phyloP scores from a whole-genome alignment of 2,329 filamentous ascomycete genomes.

The Colletotrichum lupini region DNA sequence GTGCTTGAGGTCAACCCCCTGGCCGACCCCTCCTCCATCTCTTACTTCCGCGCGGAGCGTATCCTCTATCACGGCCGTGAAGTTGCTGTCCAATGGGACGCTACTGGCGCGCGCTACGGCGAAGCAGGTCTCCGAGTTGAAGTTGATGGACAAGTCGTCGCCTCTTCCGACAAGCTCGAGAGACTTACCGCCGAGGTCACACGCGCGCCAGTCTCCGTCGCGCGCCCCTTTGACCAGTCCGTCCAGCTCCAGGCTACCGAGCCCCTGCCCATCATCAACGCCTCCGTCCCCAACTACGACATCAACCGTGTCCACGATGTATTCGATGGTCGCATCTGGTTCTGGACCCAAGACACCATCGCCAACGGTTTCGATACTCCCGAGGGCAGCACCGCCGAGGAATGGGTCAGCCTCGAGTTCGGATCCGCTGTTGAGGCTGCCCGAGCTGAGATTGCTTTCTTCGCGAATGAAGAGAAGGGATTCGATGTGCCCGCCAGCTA shows the following conservation, averaged over 20 bases:
- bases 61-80: conserved; percentile 54
- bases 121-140: conserved; percentile 50
- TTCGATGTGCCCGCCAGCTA: conserved; percentile 18
- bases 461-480: conserved; percentile 14
- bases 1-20: conserved; percentile 51
- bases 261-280: conserved; percentile 3
- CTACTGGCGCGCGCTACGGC: conserved; percentile 49
- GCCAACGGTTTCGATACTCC: conserved; percentile 13
- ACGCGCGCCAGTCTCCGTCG: not conserved
- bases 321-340: conserved; percentile 20
- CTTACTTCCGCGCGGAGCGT: conserved; percentile 55
- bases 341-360: conserved; percentile 21
- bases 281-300: conserved; percentile 11
- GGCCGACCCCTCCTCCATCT: conserved; percentile 46
- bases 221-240: not conserved
- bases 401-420: conserved; percentile 21
- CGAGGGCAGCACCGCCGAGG: not conserved
- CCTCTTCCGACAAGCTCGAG: conserved; percentile 21
- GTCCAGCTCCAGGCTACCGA: conserved; percentile 13
- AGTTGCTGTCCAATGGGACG: conserved; percentile 53
- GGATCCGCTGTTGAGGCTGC: not conserved
- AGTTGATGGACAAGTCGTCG: conserved; percentile 43
- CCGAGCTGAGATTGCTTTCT: conserved; percentile 14
- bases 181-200: conserved; percentile 7
- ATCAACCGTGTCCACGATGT: conserved; percentile 18